Evolutionary conservation across 148 eudicot species (phyloP).

Genomic region (Amaranthus hypochondriacus): DNA sequence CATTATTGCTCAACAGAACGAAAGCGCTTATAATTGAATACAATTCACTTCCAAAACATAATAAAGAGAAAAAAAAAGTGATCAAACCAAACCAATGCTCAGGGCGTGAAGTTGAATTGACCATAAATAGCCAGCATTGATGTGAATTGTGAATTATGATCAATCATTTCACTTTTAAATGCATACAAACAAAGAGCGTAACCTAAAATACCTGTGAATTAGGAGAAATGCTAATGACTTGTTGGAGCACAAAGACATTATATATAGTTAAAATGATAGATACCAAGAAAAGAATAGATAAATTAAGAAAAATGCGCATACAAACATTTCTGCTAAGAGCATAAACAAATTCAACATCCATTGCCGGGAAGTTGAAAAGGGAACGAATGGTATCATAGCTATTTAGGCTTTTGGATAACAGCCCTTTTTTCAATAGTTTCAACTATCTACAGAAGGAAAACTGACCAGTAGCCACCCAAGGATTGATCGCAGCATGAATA

Average conservation of each 20-base stretch:
- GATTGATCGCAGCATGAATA: constrained; percentile 17
- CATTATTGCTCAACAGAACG: no score
- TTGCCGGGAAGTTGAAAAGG: constrained; percentile 20
- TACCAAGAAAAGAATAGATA: constrained; percentile 15
- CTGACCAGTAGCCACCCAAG: constrained; percentile 17
- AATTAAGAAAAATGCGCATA: constrained; percentile 19
- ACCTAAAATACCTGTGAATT: neutral
- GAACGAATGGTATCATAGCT: constrained; percentile 17
- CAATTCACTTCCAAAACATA: no score
- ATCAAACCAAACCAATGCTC: no score
- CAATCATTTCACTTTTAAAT: no score
- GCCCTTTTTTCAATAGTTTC: constrained; percentile 26
- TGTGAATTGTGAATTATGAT: no score
- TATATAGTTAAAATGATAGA: neutral
- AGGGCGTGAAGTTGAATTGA: no score
- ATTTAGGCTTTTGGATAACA: constrained; percentile 14
- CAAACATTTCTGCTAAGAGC: constrained; percentile 22
- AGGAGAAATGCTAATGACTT: neutral
- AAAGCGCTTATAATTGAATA: no score
- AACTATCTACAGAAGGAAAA: constrained; percentile 29
- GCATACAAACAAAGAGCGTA: no score
- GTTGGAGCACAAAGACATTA: neutral
- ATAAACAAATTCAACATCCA: constrained; percentile 21
- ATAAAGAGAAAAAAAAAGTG: no score
- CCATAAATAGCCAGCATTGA: no score